Evolutionary conservation across 2,329 filamentous ascomycete genomes (phyloP).

Genomic region (Malbranchea zuffiana): DNA sequence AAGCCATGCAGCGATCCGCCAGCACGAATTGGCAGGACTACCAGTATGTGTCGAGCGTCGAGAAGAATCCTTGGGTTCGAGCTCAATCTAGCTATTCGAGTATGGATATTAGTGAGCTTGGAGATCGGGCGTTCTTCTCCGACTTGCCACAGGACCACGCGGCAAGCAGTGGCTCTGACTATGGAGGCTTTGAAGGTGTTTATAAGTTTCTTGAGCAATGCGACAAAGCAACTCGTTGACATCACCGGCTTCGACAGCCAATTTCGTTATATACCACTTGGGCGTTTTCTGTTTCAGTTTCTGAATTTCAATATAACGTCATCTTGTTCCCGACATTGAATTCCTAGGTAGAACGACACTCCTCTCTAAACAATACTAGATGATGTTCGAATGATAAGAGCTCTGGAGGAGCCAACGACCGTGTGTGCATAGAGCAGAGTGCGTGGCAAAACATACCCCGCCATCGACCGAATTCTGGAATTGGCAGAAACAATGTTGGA

Average conservation of each 20-base stretch:
- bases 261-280: too few relatives aligned
- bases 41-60: slow-evolving; percentile 35
- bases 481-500: too few relatives aligned
- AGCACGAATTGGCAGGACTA: slow-evolving; percentile 23
- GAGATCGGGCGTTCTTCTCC: slow-evolving; percentile 31
- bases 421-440: too few relatives aligned
- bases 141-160: slow-evolving; percentile 29
- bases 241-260: too few relatives aligned
- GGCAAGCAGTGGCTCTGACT: slow-evolving; percentile 38
- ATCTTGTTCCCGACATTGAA: too few relatives aligned
- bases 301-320: too few relatives aligned
- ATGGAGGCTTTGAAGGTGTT: slow-evolving; percentile 55
- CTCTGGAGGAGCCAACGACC: too few relatives aligned
- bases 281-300: too few relatives aligned
- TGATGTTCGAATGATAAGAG: too few relatives aligned
- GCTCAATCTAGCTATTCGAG: slow-evolving; percentile 48
- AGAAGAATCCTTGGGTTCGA: slow-evolving; percentile 45
- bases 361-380: too few relatives aligned
- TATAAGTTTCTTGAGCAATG: slow-evolving; percentile 56
- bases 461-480: too few relatives aligned
- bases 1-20: slow-evolving; percentile 11
- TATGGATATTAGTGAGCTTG: slow-evolving; percentile 44
- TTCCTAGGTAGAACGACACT: too few relatives aligned
- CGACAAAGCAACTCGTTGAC: slow-evolving; percentile 39
- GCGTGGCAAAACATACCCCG: not conserved